Evolutionary conservation across 345 rosid genomes (phyloP).

Genomic region (Pistacia integerrima): DNA sequence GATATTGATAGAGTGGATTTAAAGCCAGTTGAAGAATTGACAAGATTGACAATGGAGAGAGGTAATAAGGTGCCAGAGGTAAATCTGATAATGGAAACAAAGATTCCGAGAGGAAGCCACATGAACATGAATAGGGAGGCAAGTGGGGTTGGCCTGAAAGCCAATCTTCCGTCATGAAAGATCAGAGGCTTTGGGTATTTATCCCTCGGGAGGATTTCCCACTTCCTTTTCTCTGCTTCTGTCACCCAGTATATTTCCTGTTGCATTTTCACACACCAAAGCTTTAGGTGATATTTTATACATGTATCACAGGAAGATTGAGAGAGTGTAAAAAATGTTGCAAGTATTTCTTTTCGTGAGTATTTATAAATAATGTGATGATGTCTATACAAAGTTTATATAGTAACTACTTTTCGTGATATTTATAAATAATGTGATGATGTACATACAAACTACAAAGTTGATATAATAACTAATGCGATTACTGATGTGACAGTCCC

Average conservation of each 20-base stretch:
- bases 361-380: no score
- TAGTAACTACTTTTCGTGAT: no score
- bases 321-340: no score
- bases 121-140: conserved; percentile 35
- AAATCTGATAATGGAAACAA: conserved; percentile 32
- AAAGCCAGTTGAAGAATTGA: conserved; percentile 25
- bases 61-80: conserved; percentile 25
- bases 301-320: no score
- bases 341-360: no score
- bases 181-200: conserved; percentile 44
- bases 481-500: no score
- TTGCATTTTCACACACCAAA: background rate
- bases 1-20: conserved; percentile 14
- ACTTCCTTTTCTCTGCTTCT: conserved; percentile 38
- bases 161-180: conserved; percentile 51
- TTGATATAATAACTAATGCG: no score
- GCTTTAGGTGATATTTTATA: no score
- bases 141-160: conserved; percentile 42
- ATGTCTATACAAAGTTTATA: no score
- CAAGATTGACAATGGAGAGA: background rate
- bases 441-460: no score
- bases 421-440: no score
- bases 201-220: conserved; percentile 37
- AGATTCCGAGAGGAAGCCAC: conserved; percentile 38
- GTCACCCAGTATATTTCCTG: conserved; percentile 38